A percentile compares a stretch with the other conserved stretches of the same genome.
Conservation (phyloP, 176 grass and related monocot species). For the Puya raimondii region DNA sequence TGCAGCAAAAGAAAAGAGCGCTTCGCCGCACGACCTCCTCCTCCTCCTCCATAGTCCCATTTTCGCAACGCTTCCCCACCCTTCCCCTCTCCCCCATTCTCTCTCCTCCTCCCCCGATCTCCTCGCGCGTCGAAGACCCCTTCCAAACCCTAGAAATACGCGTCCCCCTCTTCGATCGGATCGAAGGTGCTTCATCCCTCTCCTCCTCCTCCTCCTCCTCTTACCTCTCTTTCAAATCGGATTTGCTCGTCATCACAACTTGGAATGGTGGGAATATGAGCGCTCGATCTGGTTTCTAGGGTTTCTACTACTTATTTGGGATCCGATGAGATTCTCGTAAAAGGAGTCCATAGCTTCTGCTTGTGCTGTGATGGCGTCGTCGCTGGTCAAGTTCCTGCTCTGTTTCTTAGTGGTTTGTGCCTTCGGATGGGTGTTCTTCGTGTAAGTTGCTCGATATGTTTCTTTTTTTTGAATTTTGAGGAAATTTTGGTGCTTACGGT, state of each 20-base stretch:
- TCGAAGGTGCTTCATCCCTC: neutral
- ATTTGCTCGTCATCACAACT: neutral
- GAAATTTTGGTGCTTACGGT: neutral
- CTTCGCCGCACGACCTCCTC: conserved; percentile 1
- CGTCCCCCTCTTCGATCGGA: neutral
- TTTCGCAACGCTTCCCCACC: neutral
- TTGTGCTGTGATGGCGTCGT: conserved; percentile 11
- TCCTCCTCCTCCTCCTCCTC: neutral
- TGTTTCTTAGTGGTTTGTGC: conserved; percentile 25
- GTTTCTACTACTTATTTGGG: conserved; percentile 1
- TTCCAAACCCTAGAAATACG: neutral
- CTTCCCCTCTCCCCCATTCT: neutral
- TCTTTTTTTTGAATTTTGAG: neutral
- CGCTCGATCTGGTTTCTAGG: neutral
- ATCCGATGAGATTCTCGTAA: conserved; percentile 6
- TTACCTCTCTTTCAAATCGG: neutral
- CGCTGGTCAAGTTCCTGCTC: conserved; percentile 19
- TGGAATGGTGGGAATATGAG: neutral
- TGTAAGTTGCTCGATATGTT: conserved; percentile 20
- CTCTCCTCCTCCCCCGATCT: neutral
- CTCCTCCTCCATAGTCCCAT: neutral
- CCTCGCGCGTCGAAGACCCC: neutral
- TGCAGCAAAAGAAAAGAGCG: neutral
- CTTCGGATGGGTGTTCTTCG: conserved; percentile 26
- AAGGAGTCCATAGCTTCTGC: neutral